Evolutionary conservation across 192 early-diverging fungal genomes (phyloP), one percentile per base, ranked within the genome.

Genomic region (Cetraspora pellucida): DNA sequence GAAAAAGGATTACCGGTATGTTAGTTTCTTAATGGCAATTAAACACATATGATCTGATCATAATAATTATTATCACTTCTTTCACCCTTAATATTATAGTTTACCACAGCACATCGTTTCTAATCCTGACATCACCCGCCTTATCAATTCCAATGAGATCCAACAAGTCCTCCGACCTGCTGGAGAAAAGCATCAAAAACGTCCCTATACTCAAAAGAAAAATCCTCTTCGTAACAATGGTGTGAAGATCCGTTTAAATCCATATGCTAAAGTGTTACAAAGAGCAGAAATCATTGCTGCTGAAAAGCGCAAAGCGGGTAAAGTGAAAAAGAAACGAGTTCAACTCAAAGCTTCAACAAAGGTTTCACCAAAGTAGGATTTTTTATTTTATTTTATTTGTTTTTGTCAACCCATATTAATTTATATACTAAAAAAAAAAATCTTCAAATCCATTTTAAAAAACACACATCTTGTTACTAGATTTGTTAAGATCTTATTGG

Each of bases 191-290:
- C 76, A 86, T 81, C 89, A 89, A 87, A 94, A 94, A 90, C 93
- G 97, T 79, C 96, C 97, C 19, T 96, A 89, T 91, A 90, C 92
- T 78, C 95, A 97, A 86, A 96, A 97, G 93, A 98, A 98, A 94
- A 99, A 99, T 95, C 96, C 96, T 61, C 91, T 99, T 83, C 88
- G 89, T 81, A 97, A 96, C 88, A 87, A 88, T 66, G 94, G 91
- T 81, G 89, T 97, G 61, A 91, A 97, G 82, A 90, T 93, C 82
- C 91, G 96, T 77, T 91, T 99, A 80, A 98, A 99, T 93, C 96
- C 96, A 74, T 98, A 99, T 84, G 95, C 95, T 65, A 91, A 93
- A 85, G 92, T 93, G 60, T 83, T 95, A 69, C 92, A 94, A 54
- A 90, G 93, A 81, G 88, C 90, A 72, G 93, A 92, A 87, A 83